phyloP scores from a whole-genome alignment of 2,329 filamentous ascomycete species.

The Emericellopsis cladophorae region DNA sequence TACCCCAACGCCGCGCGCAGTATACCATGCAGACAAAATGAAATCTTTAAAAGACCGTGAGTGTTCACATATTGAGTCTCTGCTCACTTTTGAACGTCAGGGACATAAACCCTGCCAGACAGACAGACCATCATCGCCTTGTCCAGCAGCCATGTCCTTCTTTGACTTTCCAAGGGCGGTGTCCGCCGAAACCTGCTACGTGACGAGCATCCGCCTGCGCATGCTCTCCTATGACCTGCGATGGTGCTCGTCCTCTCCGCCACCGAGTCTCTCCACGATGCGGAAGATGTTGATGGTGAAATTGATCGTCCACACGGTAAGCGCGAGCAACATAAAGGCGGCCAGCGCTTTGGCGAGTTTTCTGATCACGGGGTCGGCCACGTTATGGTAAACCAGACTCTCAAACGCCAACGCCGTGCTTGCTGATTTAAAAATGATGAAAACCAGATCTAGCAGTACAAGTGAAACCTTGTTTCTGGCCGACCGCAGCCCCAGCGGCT shows the following conservation, averaged over 20 bases:
- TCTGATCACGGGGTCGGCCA: slow-evolving; percentile 23
- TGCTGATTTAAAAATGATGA: slow-evolving; percentile 94
- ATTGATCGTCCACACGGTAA: slow-evolving; percentile 82
- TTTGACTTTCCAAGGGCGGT: too few species aligned
- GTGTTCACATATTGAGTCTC: too few species aligned
- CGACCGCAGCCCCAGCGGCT: slow-evolving; percentile 76
- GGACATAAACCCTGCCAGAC: too few species aligned
- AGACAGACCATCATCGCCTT: too few species aligned
- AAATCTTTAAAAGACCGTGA: too few species aligned
- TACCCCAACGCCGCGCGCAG: too few species aligned
- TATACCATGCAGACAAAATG: too few species aligned
- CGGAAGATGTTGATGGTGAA: slow-evolving; percentile 78
- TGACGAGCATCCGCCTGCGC: too few species aligned
- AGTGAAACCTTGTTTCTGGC: slow-evolving; percentile 78
- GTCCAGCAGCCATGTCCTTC: too few species aligned
- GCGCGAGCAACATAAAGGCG: slow-evolving; percentile 64
- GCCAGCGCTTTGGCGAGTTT: slow-evolving; percentile 57
- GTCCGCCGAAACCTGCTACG: too few species aligned
- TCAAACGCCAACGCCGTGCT: slow-evolving; percentile 86
- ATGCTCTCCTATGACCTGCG: background rate
- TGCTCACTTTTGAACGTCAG: too few species aligned
- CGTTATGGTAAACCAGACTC: slow-evolving; percentile 51
- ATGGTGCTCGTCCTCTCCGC: slow-evolving; percentile 30
- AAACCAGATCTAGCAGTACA: slow-evolving; percentile 84
- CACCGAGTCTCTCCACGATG: slow-evolving; percentile 47